Evolutionary conservation across 2,329 filamentous ascomycete species (phyloP).

Genomic region (Paracorniculantispora psalliotae): DNA sequence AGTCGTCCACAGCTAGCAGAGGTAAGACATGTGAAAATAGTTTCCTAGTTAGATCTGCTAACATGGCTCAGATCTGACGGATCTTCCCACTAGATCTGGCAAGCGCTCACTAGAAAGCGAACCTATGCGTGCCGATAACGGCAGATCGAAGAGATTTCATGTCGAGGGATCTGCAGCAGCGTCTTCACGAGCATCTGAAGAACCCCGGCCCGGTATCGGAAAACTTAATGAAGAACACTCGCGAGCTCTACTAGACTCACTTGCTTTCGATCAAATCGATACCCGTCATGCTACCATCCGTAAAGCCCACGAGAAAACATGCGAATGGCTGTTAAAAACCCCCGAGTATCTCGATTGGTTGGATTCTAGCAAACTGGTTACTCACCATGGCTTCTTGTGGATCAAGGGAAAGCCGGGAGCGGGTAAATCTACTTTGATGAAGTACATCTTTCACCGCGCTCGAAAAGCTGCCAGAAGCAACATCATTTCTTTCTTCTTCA

Average conservation of each 20-base stretch:
- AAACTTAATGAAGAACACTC: neutral
- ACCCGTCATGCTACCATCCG: neutral
- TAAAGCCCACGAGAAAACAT: neutral
- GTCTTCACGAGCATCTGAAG: too few species aligned
- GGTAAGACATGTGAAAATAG: too few species aligned
- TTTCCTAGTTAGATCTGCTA: too few species aligned
- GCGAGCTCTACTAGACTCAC: neutral
- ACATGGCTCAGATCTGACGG: too few species aligned
- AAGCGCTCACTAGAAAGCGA: too few species aligned
- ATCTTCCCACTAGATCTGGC: too few species aligned
- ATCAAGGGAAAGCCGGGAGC: constrained; percentile 40
- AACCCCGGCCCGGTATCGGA: too few species aligned
- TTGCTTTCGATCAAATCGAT: neutral
- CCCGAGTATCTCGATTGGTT: constrained; percentile 5
- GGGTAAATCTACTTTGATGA: constrained; percentile 44
- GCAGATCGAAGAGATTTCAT: too few species aligned
- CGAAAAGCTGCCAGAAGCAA: constrained; percentile 15
- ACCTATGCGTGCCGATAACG: too few species aligned
- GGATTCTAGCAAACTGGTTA: neutral
- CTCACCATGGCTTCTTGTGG: constrained; percentile 22
- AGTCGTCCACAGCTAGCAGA: too few species aligned
- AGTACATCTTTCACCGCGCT: constrained; percentile 28
- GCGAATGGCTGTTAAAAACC: neutral
- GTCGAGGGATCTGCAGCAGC: too few species aligned
- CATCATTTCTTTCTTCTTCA: constrained; percentile 44